Evolutionary conservation across 371 early-diverging fungal species (phyloP).

Genomic region (Mortierella sp.): DNA sequence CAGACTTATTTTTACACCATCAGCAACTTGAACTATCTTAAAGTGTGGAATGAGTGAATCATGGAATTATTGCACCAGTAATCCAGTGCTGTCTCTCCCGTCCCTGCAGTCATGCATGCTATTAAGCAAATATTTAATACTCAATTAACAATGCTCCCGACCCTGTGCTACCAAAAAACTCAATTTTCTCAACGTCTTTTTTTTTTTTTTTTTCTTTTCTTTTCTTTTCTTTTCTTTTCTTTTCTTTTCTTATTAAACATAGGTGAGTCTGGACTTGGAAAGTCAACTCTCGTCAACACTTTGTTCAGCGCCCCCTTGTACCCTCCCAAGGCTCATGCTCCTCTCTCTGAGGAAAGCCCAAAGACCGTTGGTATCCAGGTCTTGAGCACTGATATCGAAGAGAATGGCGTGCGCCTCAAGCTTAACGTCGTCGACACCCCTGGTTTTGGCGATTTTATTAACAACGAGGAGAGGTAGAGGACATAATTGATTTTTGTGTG

Average conservation of each 20-base stretch:
- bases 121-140: not conserved
- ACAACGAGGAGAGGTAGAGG: constrained; percentile 90
- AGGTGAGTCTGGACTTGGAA: constrained; percentile 99
- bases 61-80: not conserved
- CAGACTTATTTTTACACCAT: constrained; percentile 54
- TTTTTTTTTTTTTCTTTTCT: not conserved
- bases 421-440: constrained; percentile 97
- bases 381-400: constrained; percentile 90
- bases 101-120: not conserved
- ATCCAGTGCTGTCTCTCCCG: not conserved
- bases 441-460: constrained; percentile 95
- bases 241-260: constrained; percentile 13
- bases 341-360: constrained; percentile 85
- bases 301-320: constrained; percentile 96
- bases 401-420: constrained; percentile 92
- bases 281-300: constrained; percentile 99
- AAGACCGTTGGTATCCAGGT: constrained; percentile 96
- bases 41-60: not conserved
- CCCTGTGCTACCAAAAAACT: not conserved
- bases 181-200: not conserved
- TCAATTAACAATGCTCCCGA: not conserved
- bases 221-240: not conserved
- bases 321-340: constrained; percentile 86
- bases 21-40: constrained; percentile 9
- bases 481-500: too few species aligned